Evolutionary conservation across 176 grass and related monocot genomes (phyloP).

Genomic region (Olyra latifolia): DNA sequence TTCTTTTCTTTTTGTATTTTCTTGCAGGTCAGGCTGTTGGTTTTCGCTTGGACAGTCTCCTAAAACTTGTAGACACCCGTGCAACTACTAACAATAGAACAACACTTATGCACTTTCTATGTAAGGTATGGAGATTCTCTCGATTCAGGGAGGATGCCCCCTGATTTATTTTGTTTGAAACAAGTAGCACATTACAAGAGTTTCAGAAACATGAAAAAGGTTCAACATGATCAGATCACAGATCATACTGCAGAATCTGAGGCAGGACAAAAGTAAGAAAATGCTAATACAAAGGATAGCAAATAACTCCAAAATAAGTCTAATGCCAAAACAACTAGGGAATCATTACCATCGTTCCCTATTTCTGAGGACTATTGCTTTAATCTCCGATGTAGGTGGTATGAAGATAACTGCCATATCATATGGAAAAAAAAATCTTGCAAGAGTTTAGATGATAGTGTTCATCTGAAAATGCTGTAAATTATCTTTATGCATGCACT

Average conservation of each 20-base stretch:
- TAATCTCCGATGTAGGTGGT: slow-evolving; percentile 31
- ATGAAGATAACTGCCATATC: slow-evolving; percentile 29
- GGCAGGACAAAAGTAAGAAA: too few relatives aligned
- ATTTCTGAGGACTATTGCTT: too few relatives aligned
- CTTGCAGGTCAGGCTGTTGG: slow-evolving; percentile 78
- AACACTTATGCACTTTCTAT: slow-evolving; percentile 92
- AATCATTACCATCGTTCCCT: too few relatives aligned
- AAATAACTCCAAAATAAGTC: too few relatives aligned
- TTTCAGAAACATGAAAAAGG: too few relatives aligned
- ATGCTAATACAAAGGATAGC: too few relatives aligned
- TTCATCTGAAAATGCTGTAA: background rate
- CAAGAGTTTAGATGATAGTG: background rate
- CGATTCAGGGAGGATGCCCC: too few relatives aligned
- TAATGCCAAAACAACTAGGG: too few relatives aligned
- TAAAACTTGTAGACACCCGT: slow-evolving; percentile 91
- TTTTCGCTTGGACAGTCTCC: slow-evolving; percentile 78
- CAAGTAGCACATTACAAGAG: too few relatives aligned
- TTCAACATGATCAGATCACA: too few relatives aligned
- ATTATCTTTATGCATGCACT: background rate
- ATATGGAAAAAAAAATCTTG: background rate
- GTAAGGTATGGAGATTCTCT: slow-evolving; percentile 59
- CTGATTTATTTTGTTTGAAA: too few relatives aligned
- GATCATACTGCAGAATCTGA: too few relatives aligned
- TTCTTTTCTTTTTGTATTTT: slow-evolving; percentile 26
- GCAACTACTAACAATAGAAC: slow-evolving; percentile 76